Evolutionary conservation across 1,139 yeast species (phyloP).

Genomic region (Tardiomyces digboiensis): DNA sequence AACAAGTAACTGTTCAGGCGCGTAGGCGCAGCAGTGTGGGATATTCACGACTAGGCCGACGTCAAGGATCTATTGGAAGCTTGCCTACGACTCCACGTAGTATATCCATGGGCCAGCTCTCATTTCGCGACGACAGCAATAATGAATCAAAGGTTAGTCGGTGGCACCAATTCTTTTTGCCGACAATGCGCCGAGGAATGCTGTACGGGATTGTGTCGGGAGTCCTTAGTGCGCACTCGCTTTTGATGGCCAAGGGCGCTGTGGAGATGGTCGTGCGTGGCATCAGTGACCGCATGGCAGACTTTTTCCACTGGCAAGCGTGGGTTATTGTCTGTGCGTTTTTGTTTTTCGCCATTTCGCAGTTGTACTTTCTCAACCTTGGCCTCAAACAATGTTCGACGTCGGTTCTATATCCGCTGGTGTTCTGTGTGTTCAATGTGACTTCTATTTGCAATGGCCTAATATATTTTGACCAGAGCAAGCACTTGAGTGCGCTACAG

Average conservation of each 20-base stretch:
- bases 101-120: not conserved
- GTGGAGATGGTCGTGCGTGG: constrained; percentile 41
- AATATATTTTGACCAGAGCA: constrained; percentile 48
- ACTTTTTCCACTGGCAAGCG: constrained; percentile 27
- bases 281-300: constrained; percentile 12
- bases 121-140: not conserved
- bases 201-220: constrained; percentile 68
- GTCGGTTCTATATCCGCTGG: constrained; percentile 71
- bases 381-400: constrained; percentile 70
- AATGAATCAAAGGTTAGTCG: not conserved
- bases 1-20: not conserved
- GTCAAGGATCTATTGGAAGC: not conserved
- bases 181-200: constrained; percentile 34
- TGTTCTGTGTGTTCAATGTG: constrained; percentile 76
- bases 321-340: constrained; percentile 49
- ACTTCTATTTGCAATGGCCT: constrained; percentile 67
- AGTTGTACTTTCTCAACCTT: constrained; percentile 62
- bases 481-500: constrained; percentile 29
- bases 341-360: constrained; percentile 61
- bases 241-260: constrained; percentile 74
- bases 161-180: constrained; percentile 4
- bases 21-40: not conserved
- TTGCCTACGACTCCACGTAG: not conserved
- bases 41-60: not conserved
- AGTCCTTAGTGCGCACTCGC: constrained; percentile 74